Conservation (phyloP, 768 basidiomycete genomes). For the Trametes meyenii region DNA sequence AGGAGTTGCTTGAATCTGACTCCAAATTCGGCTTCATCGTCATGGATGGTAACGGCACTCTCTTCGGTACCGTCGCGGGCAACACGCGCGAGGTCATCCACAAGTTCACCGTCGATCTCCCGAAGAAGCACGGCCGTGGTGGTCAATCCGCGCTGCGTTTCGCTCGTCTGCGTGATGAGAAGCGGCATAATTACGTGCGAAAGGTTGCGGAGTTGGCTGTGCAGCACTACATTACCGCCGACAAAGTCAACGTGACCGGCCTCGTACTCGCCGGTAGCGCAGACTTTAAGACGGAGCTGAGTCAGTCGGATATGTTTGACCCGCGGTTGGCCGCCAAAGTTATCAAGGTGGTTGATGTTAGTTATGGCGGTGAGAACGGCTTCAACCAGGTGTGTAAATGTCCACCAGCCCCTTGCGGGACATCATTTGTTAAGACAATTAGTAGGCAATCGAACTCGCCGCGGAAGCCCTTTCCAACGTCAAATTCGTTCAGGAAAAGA, state of each 20-base stretch:
- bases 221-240: slow-evolving; percentile 96
- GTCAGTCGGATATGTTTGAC: slow-evolving; percentile 97
- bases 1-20: slow-evolving; percentile 95
- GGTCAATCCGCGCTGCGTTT: slow-evolving; percentile 99
- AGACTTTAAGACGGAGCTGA: slow-evolving; percentile 98
- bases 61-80: slow-evolving; percentile 94
- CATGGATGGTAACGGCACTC: slow-evolving; percentile 98
- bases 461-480: slow-evolving; percentile 96
- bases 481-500: slow-evolving; percentile 99
- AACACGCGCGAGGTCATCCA: slow-evolving; percentile 97
- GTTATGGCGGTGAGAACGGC: slow-evolving; percentile 97
- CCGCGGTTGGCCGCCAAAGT: slow-evolving; percentile 84
- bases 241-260: slow-evolving; percentile 98
- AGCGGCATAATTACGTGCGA: slow-evolving; percentile 99
- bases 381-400: slow-evolving; percentile 85
- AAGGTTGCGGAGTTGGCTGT: slow-evolving; percentile 98
- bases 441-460: slow-evolving; percentile 92
- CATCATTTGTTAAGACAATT: slow-evolving; percentile 7
- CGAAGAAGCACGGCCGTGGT: slow-evolving; percentile 99
- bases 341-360: slow-evolving; percentile 98
- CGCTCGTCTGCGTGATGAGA: slow-evolving; percentile 98
- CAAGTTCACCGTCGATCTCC: slow-evolving; percentile 98
- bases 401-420: not conserved
- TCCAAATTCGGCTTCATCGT: slow-evolving; percentile 99
- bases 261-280: slow-evolving; percentile 96